Base-by-base conservation (phyloP, 2,329 filamentous ascomycete species). In the Trichoderma atroviride region DNA sequence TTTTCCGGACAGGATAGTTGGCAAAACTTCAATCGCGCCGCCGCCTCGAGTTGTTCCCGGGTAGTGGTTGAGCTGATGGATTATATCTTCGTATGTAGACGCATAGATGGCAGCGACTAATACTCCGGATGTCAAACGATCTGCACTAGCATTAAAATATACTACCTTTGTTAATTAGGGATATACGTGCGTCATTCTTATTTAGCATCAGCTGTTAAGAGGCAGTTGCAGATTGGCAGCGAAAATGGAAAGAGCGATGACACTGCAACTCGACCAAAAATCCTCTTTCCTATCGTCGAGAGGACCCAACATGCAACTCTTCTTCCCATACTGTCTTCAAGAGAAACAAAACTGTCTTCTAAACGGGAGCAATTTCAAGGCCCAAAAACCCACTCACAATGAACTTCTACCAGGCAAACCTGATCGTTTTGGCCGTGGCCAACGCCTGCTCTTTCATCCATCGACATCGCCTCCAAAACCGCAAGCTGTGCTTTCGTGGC, bases 401-500 rank as follows among this genome's bases (percentile, higher is more conserved):
- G 71, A 29, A 65, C 43, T 72, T 72, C 31, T 72, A 72, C 43
- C 29, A 37, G 4, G 19, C 47, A 22, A 72, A 68, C 24, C 22
- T 72, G 24, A 50, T 33, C 5, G 11, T 43, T 4, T 58, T 72
- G 7, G 58, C 29, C 4, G 24, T 62, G 16, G 31, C 56, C 50
- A 77, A 75, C 24, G 69, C 72, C 11, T 74, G 70, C 52, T 69
- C 75, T 19, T 70, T 77, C 22, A 73, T 75, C 50, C 73, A 71
- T 24, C 73, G 74, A 52, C 75, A 74, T 63, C 69, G 69, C n/a
- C 5, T 27, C 50, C 57, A 10, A n/a, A 24, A 1, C 7, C 29
- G 35, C 29, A 60, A 65, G n/a, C 53, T 37, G 50, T 70, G 69
- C 3, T n/a, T 14, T 37, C 16, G 35, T 19, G 22, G 19, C 52